Evolutionary conservation across 768 basidiomycete genomes (phyloP).

Genomic region (Termitomyces sp.): DNA sequence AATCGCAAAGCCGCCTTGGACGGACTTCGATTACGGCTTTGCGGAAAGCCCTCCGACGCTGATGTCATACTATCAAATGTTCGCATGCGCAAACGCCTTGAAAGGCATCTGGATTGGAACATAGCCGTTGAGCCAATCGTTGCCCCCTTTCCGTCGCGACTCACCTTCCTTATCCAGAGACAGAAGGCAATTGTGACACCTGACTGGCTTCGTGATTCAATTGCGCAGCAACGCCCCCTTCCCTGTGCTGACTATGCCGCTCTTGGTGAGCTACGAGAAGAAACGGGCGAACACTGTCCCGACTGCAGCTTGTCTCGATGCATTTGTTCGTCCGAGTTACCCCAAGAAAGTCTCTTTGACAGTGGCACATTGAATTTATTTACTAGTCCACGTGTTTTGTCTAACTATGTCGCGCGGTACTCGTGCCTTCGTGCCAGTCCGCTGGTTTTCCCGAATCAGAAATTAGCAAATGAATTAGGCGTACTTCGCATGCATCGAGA

Average conservation of each 20-base stretch:
- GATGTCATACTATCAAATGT: conserved; percentile 65
- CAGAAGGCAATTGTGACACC: conserved; percentile 65
- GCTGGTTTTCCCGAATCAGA: conserved; percentile 64
- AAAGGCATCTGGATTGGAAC: conserved; percentile 63
- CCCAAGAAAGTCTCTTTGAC: not conserved
- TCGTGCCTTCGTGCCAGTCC: conserved; percentile 63
- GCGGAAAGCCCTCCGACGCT: conserved; percentile 38
- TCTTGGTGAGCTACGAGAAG: conserved; percentile 40
- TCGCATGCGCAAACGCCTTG: conserved; percentile 59
- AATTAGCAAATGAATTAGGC: conserved; percentile 49
- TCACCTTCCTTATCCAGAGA: conserved; percentile 33
- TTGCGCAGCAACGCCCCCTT: conserved; percentile 33
- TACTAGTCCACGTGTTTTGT: conserved; percentile 11
- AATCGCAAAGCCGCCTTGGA: conserved; percentile 2
- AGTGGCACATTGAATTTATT: not conserved
- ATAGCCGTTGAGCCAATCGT: conserved; percentile 46
- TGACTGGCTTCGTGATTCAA: conserved; percentile 62
- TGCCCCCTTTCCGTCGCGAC: conserved; percentile 1
- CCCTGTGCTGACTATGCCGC: conserved; percentile 56
- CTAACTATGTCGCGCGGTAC: conserved; percentile 37
- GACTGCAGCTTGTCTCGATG: conserved; percentile 19
- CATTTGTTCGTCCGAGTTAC: not conserved
- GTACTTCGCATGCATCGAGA: conserved; percentile 52
- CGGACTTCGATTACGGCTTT: conserved; percentile 25
- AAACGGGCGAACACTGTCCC: conserved; percentile 40